phyloP scores from a whole-genome alignment of 176 grass and related monocot genomes.

The Saccharum officinarum region DNA sequence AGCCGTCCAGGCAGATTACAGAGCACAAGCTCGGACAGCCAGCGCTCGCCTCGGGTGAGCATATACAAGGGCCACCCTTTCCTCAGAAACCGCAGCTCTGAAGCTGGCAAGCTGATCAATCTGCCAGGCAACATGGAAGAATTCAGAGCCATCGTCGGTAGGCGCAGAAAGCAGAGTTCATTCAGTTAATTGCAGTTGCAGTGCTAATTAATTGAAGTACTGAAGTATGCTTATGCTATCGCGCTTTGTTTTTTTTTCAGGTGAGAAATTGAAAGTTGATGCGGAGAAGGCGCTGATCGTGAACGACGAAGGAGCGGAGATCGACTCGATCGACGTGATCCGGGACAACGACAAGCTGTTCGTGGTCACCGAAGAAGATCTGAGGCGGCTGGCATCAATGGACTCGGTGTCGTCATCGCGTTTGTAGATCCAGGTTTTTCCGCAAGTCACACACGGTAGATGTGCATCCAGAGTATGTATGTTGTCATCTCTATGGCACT shows the following conservation, averaged over 20 bases:
- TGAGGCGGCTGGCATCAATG: conserved; percentile 24
- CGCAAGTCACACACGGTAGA: no score
- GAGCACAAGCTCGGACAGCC: conserved; percentile 17
- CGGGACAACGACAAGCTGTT: conserved; percentile 91
- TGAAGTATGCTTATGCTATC: neutral
- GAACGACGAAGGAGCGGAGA: conserved; percentile 70
- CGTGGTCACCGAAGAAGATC: conserved; percentile 43
- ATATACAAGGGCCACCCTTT: conserved; percentile 81
- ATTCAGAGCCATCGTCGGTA: conserved; percentile 60
- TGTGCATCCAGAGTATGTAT: no score
- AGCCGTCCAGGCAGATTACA: neutral
- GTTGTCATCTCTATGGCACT: no score
- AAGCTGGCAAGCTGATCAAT: conserved; percentile 72
- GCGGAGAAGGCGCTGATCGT: conserved; percentile 38
- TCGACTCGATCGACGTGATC: conserved; percentile 75
- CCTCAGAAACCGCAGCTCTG: conserved; percentile 47
- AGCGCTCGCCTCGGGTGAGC: conserved; percentile 56
- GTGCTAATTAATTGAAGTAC: neutral
- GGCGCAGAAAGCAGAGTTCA: neutral
- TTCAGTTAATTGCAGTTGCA: neutral
- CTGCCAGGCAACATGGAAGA: conserved; percentile 78
- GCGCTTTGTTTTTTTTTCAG: conserved; percentile 23
- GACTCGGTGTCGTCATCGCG: neutral
- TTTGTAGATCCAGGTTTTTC: no score
- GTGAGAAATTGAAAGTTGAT: conserved; percentile 59